Conservation (phyloP, 2,329 filamentous ascomycete species). For the Arthrobotrys megalospora region DNA sequence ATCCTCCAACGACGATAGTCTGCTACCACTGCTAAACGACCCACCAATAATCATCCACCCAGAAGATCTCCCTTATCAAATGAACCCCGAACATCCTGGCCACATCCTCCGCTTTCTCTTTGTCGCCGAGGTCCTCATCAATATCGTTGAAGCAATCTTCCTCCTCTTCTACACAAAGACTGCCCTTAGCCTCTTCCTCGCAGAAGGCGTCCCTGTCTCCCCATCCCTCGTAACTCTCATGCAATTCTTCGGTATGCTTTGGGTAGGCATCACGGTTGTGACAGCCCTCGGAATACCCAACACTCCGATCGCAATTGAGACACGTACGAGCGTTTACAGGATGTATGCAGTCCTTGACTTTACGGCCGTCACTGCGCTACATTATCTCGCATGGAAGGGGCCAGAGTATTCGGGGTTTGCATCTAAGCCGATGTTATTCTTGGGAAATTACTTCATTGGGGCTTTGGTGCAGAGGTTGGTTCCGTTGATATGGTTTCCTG, state of each 20-base stretch:
- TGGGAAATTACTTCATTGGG: conserved; percentile 2
- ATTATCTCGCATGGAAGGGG: conserved; percentile 5
- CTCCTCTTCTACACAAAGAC: not conserved
- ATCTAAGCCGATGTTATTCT: conserved; percentile 1
- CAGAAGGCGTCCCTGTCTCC: not conserved
- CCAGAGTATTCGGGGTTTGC: conserved; percentile 20
- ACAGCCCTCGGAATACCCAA: conserved; percentile 4
- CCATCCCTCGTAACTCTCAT: conserved; percentile 6
- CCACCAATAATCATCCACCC: not conserved
- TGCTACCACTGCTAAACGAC: not conserved
- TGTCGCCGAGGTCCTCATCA: not conserved
- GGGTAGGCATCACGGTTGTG: not conserved
- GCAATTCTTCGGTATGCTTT: conserved; percentile 26
- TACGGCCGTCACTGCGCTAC: not conserved
- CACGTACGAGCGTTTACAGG: conserved; percentile 6
- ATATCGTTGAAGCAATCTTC: conserved; percentile 1
- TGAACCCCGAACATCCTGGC: not conserved
- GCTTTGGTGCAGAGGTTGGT: conserved; percentile 15
- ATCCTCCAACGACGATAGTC: not conserved
- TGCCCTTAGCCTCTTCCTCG: not conserved
- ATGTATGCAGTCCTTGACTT: conserved; percentile 14
- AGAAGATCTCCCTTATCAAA: not conserved
- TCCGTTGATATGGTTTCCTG: not conserved
- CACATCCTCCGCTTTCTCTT: conserved; percentile 1
- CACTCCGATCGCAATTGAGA: conserved; percentile 15